Evolutionary conservation across 2,329 filamentous ascomycete species (phyloP).

Genomic region (Alternaria sp.): DNA sequence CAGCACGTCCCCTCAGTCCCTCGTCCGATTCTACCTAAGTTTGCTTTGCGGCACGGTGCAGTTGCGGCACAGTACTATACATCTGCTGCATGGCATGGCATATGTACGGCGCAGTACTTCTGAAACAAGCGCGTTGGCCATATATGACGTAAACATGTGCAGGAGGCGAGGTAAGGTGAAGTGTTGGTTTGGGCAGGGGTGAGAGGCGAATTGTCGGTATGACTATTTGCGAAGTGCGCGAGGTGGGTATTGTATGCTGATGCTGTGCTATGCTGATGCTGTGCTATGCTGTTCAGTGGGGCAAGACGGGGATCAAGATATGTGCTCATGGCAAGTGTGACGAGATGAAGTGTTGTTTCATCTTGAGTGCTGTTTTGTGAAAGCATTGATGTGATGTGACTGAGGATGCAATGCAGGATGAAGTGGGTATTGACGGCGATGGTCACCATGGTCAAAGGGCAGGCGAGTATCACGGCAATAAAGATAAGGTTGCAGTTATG

Average conservation of each 20-base stretch:
- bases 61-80: neutral
- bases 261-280: neutral
- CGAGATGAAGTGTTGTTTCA: neutral
- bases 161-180: neutral
- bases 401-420: neutral
- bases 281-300: neutral
- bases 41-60: neutral
- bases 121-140: slow-evolving; percentile 2
- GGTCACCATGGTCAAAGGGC: neutral
- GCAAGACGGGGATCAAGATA: neutral
- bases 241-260: neutral
- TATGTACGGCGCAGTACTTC: neutral
- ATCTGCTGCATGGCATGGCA: neutral
- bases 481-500: neutral
- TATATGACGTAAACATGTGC: neutral
- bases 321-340: neutral
- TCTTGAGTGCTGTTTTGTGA: neutral
- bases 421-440: neutral
- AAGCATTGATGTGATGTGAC: neutral
- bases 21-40: neutral
- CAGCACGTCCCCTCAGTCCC: neutral
- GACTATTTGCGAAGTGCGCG: neutral
- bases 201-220: neutral
- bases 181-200: neutral
- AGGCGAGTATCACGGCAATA: neutral